Conservation (phyloP, 352 stramenopile species). For the Globisporangium cederbergense region DNA sequence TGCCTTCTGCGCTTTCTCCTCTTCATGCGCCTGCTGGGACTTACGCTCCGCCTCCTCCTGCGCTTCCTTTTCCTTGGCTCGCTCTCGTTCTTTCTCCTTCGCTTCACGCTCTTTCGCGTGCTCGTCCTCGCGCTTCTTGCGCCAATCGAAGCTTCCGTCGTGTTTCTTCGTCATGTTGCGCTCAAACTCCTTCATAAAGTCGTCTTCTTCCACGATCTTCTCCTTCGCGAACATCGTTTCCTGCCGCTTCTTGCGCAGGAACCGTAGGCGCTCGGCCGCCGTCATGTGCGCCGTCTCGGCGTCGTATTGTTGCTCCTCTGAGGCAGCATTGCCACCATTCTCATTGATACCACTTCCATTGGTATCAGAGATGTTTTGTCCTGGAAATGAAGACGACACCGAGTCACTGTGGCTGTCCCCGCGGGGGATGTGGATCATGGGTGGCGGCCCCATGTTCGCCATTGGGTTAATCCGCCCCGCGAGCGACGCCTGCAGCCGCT, state of each 20-base stretch:
- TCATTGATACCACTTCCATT: not conserved
- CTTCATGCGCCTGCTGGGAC: constrained; percentile 23
- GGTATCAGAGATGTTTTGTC: not conserved
- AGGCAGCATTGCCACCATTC: not conserved
- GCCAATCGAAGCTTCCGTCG: constrained; percentile 14
- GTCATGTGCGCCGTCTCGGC: constrained; percentile 58
- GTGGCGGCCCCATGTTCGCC: constrained; percentile 22
- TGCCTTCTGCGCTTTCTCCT: constrained; percentile 20
- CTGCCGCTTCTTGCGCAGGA: constrained; percentile 58
- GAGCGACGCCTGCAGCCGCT: constrained; percentile 56
- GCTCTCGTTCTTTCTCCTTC: constrained; percentile 7
- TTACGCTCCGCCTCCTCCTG: constrained; percentile 23
- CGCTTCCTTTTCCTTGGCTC: constrained; percentile 18
- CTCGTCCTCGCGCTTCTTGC: constrained; percentile 14
- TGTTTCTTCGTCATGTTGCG: constrained; percentile 76
- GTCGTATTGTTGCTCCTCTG: constrained; percentile 43
- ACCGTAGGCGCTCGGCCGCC: constrained; percentile 55
- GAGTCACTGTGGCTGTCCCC: constrained; percentile 5
- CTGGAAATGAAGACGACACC: not conserved
- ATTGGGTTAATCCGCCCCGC: constrained; percentile 30
- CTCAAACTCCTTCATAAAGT: constrained; percentile 66
- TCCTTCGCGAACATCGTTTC: constrained; percentile 50
- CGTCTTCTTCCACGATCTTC: constrained; percentile 41
- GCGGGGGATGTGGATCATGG: constrained; percentile 29
- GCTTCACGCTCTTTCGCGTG: constrained; percentile 1